These are phyloP conservation scores for Phaeosphaeriaceae sp. DNA, from an alignment of 2,329 filamentous ascomycete genomes.

Conservation along the genomic window DNA sequence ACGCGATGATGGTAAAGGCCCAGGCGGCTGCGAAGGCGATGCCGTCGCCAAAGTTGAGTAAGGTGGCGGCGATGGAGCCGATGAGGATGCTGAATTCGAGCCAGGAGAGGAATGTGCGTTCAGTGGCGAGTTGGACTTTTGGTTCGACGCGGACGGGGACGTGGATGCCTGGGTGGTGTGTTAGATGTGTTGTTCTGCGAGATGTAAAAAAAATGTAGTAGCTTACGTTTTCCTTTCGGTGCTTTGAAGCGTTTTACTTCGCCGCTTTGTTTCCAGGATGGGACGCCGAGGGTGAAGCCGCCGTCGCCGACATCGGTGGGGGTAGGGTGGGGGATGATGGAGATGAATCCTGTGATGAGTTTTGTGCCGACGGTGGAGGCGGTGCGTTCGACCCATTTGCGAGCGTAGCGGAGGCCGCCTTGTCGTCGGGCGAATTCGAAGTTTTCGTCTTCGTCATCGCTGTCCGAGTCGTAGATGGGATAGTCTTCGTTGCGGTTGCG, in stretches of 20 bases:
- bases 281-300: constrained; percentile 53
- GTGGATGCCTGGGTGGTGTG: constrained; percentile 71
- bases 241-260: constrained; percentile 66
- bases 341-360: constrained; percentile 30
- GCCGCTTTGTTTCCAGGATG: constrained; percentile 47
- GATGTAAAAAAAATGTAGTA: background rate
- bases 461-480: constrained; percentile 88
- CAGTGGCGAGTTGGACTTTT: constrained; percentile 96
- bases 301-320: constrained; percentile 52
- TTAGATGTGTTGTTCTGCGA: constrained; percentile 9
- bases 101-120: constrained; percentile 95
- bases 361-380: constrained; percentile 54
- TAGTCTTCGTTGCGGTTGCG: constrained; percentile 72
- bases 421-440: constrained; percentile 78
- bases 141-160: constrained; percentile 95
- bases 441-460: constrained; percentile 77
- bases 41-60: constrained; percentile 52
- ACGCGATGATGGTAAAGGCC: constrained; percentile 82
- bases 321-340: constrained; percentile 48
- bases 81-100: constrained; percentile 97
- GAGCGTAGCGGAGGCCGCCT: constrained; percentile 78
- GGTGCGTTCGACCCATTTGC: constrained; percentile 59
- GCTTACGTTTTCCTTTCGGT: constrained; percentile 71
- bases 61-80: constrained; percentile 57
- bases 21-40: constrained; percentile 58